Percentiles rank a stretch among this genome's conserved stretches.
Evolutionary conservation across 176 grass and related monocot species (phyloP).

Genomic region (Oryza meridionalis): DNA sequence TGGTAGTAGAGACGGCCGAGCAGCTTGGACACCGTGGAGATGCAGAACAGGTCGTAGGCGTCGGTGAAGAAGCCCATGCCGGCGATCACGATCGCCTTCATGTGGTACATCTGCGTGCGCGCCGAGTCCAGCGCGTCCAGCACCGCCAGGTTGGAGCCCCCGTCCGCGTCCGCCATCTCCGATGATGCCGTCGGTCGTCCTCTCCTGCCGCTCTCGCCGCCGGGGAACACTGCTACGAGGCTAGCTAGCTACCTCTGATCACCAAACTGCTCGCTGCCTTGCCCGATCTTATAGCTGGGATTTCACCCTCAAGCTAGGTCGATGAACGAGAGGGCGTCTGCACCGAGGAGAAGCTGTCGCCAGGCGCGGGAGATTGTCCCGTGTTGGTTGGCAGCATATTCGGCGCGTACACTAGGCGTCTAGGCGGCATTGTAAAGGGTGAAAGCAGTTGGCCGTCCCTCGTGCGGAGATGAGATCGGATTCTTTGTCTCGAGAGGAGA

Average conservation of each 20-base stretch:
- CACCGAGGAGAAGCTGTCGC: slow-evolving; percentile 29
- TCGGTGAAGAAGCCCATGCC: slow-evolving; percentile 95
- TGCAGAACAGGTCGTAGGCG: slow-evolving; percentile 77
- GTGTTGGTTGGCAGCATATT: slow-evolving; percentile 50
- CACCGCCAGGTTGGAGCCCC: slow-evolving; percentile 44
- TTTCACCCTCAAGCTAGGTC: slow-evolving; percentile 18
- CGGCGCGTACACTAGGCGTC: slow-evolving; percentile 10
- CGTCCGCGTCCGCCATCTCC: not conserved
- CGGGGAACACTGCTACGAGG: not conserved
- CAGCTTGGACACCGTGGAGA: slow-evolving; percentile 67
- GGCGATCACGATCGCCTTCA: slow-evolving; percentile 73
- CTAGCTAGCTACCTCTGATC: not conserved
- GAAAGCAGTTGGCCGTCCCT: not conserved
- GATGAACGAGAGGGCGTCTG: slow-evolving; percentile 43
- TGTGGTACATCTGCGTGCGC: slow-evolving; percentile 68
- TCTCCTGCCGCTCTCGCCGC: not conserved
- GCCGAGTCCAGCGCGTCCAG: slow-evolving; percentile 62
- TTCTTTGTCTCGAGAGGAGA: not conserved
- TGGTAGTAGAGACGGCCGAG: slow-evolving; percentile 66
- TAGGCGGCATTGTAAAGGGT: slow-evolving; percentile 5
- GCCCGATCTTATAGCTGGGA: slow-evolving; percentile 27
- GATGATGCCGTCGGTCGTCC: not conserved
- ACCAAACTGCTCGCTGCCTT: slow-evolving; percentile 12
- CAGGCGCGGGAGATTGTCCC: slow-evolving; percentile 23
- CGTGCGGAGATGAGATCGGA: too few relatives aligned